phyloP scores from a whole-genome alignment of 2,329 filamentous ascomycete species.

The Colletotrichum chlorophyti region DNA sequence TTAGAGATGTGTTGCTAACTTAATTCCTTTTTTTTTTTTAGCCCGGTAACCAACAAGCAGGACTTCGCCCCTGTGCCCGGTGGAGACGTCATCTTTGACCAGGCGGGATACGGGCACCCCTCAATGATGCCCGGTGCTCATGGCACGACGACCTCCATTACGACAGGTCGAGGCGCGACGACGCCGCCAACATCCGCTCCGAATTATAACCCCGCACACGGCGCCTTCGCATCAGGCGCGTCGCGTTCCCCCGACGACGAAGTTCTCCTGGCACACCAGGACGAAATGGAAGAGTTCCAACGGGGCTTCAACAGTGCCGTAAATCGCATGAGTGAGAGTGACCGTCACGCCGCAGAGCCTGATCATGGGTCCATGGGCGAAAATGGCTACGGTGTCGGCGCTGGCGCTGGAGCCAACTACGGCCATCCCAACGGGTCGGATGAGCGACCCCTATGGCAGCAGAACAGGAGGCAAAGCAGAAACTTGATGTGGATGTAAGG shows the following conservation, averaged over 20 bases:
- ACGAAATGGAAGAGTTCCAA: slow-evolving; percentile 53
- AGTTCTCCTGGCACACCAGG: slow-evolving; percentile 45
- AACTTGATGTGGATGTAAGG: slow-evolving; percentile 56
- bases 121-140: slow-evolving; percentile 27
- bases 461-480: slow-evolving; percentile 55
- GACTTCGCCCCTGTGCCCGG: slow-evolving; percentile 34
- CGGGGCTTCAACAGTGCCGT: slow-evolving; percentile 50
- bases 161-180: slow-evolving; percentile 12
- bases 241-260: slow-evolving; percentile 41
- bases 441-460: slow-evolving; percentile 59
- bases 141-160: slow-evolving; percentile 27
- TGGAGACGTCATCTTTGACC: slow-evolving; percentile 23
- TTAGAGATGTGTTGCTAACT: slow-evolving; percentile 32
- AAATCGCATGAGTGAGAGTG: slow-evolving; percentile 37
- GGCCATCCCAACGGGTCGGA: slow-evolving; percentile 28
- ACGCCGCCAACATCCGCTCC: neutral
- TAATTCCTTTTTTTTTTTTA: no score
- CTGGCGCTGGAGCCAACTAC: neutral
- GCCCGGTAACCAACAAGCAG: slow-evolving; percentile 38
- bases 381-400: slow-evolving; percentile 8
- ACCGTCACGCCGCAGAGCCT: slow-evolving; percentile 45
- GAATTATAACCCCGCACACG: slow-evolving; percentile 30
- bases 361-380: slow-evolving; percentile 22
- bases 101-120: slow-evolving; percentile 24
- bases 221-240: slow-evolving; percentile 34